Conservation (phyloP, 306 rosid genomes). For the barrel medic (Medicago truncatula) region DNA sequence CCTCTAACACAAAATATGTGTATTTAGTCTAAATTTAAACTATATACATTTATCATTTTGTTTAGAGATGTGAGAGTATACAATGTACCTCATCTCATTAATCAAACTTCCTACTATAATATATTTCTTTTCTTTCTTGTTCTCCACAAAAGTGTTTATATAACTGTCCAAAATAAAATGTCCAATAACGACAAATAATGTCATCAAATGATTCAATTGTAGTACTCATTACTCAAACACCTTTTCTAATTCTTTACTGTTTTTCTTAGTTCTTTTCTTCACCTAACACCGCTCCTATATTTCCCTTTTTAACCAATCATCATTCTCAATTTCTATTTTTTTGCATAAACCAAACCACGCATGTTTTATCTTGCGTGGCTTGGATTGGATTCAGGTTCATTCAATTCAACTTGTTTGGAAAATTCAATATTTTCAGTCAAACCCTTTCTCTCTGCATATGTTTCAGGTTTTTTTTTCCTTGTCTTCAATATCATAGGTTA, state of each 20-base stretch:
- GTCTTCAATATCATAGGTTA: conserved; percentile 32
- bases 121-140: background rate
- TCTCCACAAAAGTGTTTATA: background rate
- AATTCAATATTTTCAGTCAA: conserved; percentile 41
- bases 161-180: background rate
- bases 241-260: conserved; percentile 17
- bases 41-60: background rate
- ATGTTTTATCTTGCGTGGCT: conserved; percentile 27
- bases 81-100: background rate
- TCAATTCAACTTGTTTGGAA: conserved; percentile 17
- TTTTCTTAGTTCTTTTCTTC: conserved; percentile 45
- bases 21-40: background rate
- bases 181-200: conserved; percentile 34
- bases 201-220: conserved; percentile 37
- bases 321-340: background rate
- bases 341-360: conserved; percentile 10
- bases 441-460: conserved; percentile 37
- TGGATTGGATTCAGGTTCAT: conserved; percentile 30
- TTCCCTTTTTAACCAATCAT: background rate
- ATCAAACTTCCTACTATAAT: background rate
- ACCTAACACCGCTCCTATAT: conserved; percentile 45
- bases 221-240: conserved; percentile 42
- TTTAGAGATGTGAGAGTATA: background rate
- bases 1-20: background rate
- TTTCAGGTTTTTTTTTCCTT: background rate